Evolutionary conservation across 257 asterid genomes (phyloP), one percentile per base, ranked within the genome.

Genomic region (Nicotiana sylvestris): DNA sequence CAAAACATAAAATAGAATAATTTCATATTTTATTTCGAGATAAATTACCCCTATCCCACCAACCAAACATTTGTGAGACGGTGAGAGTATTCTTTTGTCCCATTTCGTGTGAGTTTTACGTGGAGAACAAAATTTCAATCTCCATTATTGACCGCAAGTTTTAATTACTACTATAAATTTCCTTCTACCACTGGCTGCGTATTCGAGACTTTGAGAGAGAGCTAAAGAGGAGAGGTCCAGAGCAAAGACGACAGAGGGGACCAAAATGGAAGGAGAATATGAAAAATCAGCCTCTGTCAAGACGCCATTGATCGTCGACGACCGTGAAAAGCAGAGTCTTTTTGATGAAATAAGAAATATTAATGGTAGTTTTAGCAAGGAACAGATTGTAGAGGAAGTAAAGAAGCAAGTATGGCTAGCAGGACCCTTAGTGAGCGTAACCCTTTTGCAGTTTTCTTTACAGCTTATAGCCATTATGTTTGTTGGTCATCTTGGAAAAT

Each of bases 401-500:
- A 89, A 85, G 86, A 91, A 88, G 87, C 97, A 92, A 83, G 25
- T 90, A 85, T 92, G 97, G 97, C 88, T 94, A 62, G 97, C 97
- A 2, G 98, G 97, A 69, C 98, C 98, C 39, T 57, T 94, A 30
- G 67, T 93, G 2, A 79, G 85, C 49, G 95, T 92, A 25, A 89
- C 88, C 60, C 78, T 93, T 27, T 85, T 93, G 87, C 95, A 87
- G 85, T 92, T 87, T 33, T 83, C 86, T 81, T 81, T 95, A 82
- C 97, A 93, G 93, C 84, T 95, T 0, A 92, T 95, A 17, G 90
- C 98, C 9, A 83, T 93, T 1, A 95, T 95, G 98, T 91, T 93
- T 84, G 98, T 94, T 4, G 98, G 98, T 6, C 98, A 93, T 88
- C 90, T 94, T 67, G 98, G 97, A 3, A 90, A 92, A 65, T 64